Percentiles rank a stretch among this genome's conserved stretches.
Conservation (phyloP, 2,329 filamentous ascomycete species). For the Alternaria sp. region DNA sequence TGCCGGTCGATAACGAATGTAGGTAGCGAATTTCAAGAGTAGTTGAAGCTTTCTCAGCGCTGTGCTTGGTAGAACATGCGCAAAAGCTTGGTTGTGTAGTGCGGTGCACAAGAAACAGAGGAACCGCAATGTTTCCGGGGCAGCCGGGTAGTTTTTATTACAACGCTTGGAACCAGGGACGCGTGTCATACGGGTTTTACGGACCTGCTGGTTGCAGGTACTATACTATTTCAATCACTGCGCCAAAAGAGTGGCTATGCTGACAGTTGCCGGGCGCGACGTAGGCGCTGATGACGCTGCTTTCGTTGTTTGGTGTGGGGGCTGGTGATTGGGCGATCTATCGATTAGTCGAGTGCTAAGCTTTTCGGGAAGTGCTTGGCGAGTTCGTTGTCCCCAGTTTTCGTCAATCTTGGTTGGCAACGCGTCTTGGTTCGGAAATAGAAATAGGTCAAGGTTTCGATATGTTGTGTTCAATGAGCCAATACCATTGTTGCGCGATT, state of each 20-base stretch:
- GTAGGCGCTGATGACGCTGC: constrained; percentile 12
- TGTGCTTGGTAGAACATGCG: constrained; percentile 23
- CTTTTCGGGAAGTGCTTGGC: constrained; percentile 2
- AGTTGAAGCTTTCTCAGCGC: constrained; percentile 20
- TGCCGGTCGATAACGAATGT: constrained; percentile 15
- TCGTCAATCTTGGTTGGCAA: neutral
- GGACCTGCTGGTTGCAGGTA: constrained; percentile 1
- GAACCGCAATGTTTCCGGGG: constrained; percentile 7
- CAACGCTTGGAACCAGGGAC: neutral
- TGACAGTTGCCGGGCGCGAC: constrained; percentile 7
- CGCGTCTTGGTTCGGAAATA: neutral
- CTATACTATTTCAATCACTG: constrained; percentile 6
- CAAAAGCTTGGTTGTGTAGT: constrained; percentile 20
- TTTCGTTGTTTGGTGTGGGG: constrained; percentile 9
- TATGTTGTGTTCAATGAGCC: neutral
- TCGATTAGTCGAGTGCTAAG: constrained; percentile 5
- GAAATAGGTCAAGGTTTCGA: constrained; percentile 2
- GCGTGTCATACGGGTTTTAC: constrained; percentile 4
- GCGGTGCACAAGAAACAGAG: constrained; percentile 4
- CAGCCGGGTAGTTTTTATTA: constrained; percentile 10
- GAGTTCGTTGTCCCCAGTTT: constrained; percentile 1
- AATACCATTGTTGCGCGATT: neutral
- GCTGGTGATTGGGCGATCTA: constrained; percentile 8
- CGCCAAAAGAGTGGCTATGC: constrained; percentile 8
- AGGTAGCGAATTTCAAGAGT: constrained; percentile 12